phyloP scores from a whole-genome alignment of 495 filamentous ascomycete species.

The Neurospora intermedia region DNA sequence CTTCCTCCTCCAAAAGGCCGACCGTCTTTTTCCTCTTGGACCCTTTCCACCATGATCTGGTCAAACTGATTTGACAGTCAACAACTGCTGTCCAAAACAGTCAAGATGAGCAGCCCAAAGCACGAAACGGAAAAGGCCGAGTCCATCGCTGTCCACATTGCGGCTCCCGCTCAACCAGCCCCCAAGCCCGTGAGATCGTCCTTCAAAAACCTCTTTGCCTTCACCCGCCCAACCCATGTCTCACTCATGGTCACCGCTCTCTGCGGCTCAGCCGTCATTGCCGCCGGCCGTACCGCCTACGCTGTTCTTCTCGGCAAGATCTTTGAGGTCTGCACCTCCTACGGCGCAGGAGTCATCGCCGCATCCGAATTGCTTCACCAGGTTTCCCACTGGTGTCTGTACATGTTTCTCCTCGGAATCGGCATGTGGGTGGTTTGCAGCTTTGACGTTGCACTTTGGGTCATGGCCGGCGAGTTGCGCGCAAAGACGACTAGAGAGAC shows the following conservation, averaged over 20 bases:
- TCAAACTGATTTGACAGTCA: not conserved
- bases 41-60: not conserved
- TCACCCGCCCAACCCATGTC: conserved; percentile 56
- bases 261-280: conserved; percentile 47
- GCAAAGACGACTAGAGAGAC: conserved; percentile 50
- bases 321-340: conserved; percentile 61
- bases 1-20: not conserved
- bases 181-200: conserved; percentile 12
- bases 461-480: conserved; percentile 72
- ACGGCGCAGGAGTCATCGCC: conserved; percentile 44
- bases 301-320: conserved; percentile 66
- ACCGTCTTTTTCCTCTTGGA: not conserved
- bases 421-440: conserved; percentile 55
- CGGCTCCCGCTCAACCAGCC: not conserved
- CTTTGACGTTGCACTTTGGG: conserved; percentile 55
- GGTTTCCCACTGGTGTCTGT: conserved; percentile 46
- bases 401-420: conserved; percentile 49
- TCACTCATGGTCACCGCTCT: conserved; percentile 37
- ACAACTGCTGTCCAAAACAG: not conserved
- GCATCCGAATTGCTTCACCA: conserved; percentile 40
- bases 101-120: not conserved
- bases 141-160: not conserved
- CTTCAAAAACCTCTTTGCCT: conserved; percentile 51
- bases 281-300: conserved; percentile 49
- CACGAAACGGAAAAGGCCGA: not conserved